phyloP scores from a whole-genome alignment of 2,329 filamentous ascomycete species.

The Claviceps citrina region DNA sequence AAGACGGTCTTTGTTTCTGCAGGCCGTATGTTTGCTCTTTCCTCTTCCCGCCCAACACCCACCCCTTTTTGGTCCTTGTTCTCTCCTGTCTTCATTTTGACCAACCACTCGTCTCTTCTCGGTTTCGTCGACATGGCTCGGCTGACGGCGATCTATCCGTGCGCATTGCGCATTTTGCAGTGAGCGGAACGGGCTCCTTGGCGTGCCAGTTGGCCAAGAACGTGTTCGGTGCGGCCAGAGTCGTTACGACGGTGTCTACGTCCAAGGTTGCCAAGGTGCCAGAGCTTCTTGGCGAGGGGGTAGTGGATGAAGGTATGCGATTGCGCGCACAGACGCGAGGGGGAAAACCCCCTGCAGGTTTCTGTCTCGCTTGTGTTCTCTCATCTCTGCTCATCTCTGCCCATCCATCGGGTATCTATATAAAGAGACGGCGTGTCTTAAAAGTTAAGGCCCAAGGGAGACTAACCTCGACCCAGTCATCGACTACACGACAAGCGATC shows the following conservation, averaged over 20 bases:
- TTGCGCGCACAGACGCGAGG: background rate
- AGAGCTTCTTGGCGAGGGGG: slow-evolving; percentile 22
- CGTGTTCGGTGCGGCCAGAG: slow-evolving; percentile 26
- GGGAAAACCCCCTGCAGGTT: no score
- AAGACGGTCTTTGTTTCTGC: slow-evolving; percentile 14
- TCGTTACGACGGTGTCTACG: slow-evolving; percentile 30
- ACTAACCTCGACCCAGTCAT: slow-evolving; percentile 8
- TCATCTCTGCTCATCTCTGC: background rate
- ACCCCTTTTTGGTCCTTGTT: no score
- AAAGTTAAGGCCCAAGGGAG: no score
- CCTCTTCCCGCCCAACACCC: no score
- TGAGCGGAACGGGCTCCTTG: slow-evolving; percentile 13
- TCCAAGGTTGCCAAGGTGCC: slow-evolving; percentile 22
- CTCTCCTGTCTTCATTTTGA: no score
- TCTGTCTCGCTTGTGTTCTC: background rate
- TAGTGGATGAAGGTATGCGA: slow-evolving; percentile 22
- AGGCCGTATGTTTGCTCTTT: slow-evolving; percentile 9
- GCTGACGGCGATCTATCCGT: background rate
- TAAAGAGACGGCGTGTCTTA: no score
- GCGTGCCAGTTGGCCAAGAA: slow-evolving; percentile 28
- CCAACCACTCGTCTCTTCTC: no score
- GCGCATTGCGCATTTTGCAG: slow-evolving; percentile 1
- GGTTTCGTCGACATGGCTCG: background rate
- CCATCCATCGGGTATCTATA: no score
- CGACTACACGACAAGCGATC: slow-evolving; percentile 12